These are phyloP conservation scores for Metschnikowia noctiluminum DNA, from an alignment of 805 yeast genomes.

Conservation along the genomic window DNA sequence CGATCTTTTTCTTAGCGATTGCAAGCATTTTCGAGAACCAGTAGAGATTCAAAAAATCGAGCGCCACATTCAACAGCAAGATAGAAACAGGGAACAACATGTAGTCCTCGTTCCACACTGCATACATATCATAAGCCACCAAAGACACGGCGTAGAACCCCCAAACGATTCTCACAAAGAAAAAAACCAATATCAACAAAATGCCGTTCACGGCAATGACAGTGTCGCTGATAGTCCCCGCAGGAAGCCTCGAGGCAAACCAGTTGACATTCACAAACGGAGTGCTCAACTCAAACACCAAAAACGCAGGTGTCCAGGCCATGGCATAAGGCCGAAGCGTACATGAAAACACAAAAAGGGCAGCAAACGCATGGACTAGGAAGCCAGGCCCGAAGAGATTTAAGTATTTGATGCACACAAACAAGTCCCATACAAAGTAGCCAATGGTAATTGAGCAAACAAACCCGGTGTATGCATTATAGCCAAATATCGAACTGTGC, in stretches of 20 bases:
- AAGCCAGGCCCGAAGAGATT: conserved; percentile 78
- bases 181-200: conserved; percentile 64
- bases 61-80: conserved; percentile 54
- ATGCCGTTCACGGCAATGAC: conserved; percentile 68
- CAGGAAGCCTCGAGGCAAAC: conserved; percentile 79
- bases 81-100: conserved; percentile 46
- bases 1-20: conserved; percentile 58
- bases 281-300: conserved; percentile 83
- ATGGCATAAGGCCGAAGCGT: conserved; percentile 72
- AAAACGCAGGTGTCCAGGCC: conserved; percentile 78
- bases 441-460: conserved; percentile 73
- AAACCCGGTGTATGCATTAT: conserved; percentile 72
- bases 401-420: conserved; percentile 62
- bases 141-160: conserved; percentile 70
- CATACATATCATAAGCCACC: conserved; percentile 47
- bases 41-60: conserved; percentile 66
- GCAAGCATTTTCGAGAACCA: conserved; percentile 90
- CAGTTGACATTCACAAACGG: conserved; percentile 95
- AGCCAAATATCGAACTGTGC: conserved; percentile 48
- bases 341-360: conserved; percentile 66
- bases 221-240: conserved; percentile 54
- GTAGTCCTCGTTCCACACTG: conserved; percentile 44
- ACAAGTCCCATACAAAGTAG: conserved; percentile 87
- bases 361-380: conserved; percentile 78
- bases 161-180: conserved; percentile 77